phyloP scores from a whole-genome alignment of 164 flowering plant species.

The Tetrastigma voinierianum region DNA sequence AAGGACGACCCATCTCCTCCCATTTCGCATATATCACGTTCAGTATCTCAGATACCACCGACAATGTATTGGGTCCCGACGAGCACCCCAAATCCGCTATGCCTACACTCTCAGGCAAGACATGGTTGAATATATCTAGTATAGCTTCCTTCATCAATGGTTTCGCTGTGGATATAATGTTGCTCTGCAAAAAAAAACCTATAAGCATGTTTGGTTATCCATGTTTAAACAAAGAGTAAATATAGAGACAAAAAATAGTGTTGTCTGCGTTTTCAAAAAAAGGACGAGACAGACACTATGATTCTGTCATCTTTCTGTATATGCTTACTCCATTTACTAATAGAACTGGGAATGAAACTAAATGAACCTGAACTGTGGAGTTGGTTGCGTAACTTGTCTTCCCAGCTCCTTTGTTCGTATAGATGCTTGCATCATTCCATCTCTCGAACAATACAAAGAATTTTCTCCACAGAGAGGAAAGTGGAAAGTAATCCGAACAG shows the following conservation, averaged over 20 bases:
- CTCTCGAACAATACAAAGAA: not conserved
- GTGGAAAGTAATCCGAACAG: too few species aligned
- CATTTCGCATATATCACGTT: slow-evolving; percentile 15
- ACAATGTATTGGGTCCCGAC: slow-evolving; percentile 47
- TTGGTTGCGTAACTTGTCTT: slow-evolving; percentile 46
- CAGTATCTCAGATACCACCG: slow-evolving; percentile 23
- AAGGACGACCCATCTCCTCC: not conserved
- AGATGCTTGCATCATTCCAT: slow-evolving; percentile 31
- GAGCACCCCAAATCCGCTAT: slow-evolving; percentile 66
- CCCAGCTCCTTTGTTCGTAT: slow-evolving; percentile 46
- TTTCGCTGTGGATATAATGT: slow-evolving; percentile 28
- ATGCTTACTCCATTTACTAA: not conserved
- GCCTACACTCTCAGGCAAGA: slow-evolving; percentile 25
- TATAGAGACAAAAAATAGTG: too few species aligned
- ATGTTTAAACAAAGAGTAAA: too few species aligned
- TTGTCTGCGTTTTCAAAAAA: too few species aligned
- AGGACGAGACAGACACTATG: too few species aligned
- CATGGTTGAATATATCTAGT: not conserved
- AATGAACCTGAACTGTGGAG: slow-evolving; percentile 32
- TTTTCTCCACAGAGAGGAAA: too few species aligned
- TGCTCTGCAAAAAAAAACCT: slow-evolving; percentile 25
- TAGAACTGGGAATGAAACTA: not conserved
- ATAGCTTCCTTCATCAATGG: slow-evolving; percentile 29
- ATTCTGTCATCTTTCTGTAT: too few species aligned
- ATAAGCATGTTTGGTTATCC: too few species aligned